A percentile compares a stretch with the other conserved stretches of the same genome.
phyloP scores from a whole-genome alignment of 352 stramenopile species.

The Hyaloperonospora brassicae region DNA sequence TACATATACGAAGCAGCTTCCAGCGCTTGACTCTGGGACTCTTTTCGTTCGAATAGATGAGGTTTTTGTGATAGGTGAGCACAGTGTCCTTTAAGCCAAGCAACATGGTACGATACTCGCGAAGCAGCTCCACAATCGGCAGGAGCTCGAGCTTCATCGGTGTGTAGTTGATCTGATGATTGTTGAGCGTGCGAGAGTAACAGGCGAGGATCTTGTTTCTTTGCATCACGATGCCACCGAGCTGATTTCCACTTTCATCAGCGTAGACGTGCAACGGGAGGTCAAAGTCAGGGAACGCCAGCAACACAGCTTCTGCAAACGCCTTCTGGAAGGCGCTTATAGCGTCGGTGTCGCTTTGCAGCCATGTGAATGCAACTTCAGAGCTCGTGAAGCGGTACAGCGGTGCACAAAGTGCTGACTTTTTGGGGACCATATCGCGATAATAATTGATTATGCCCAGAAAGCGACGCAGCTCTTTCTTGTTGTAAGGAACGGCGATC shows the following conservation, averaged over 20 bases:
- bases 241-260: not conserved
- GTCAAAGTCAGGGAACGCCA: not conserved
- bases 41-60: too few relatives aligned
- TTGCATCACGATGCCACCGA: not conserved
- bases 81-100: not conserved
- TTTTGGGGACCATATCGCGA: not conserved
- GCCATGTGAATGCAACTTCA: too few relatives aligned
- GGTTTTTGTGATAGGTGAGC: too few relatives aligned
- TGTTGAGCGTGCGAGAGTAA: not conserved
- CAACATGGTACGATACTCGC: not conserved
- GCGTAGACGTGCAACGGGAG: not conserved
- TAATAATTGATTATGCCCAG: not conserved
- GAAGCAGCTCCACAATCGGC: not conserved
- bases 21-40: too few relatives aligned
- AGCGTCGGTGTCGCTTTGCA: too few relatives aligned
- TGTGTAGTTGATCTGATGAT: not conserved
- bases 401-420: too few relatives aligned
- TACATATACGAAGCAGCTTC: too few relatives aligned
- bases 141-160: not conserved
- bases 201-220: not conserved
- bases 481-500: constrained; percentile 2
- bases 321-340: too few relatives aligned
- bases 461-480: not conserved
- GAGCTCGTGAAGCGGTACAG: too few relatives aligned
- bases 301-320: too few relatives aligned